Evolutionary conservation across 2,329 filamentous ascomycete species (phyloP).

Genomic region (Aureobasidium uvarum): DNA sequence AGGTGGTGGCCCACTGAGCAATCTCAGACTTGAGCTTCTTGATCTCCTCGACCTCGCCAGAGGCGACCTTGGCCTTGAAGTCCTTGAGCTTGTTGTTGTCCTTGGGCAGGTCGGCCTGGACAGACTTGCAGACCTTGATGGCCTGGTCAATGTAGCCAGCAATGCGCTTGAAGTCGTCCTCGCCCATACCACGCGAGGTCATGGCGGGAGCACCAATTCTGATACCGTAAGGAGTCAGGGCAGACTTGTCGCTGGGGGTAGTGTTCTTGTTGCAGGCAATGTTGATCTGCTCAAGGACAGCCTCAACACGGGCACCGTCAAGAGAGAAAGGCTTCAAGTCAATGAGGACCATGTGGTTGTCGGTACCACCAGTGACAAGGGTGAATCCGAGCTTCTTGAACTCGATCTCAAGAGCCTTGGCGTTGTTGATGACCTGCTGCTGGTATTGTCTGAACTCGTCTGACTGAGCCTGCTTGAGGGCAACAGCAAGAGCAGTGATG

Average conservation of each 20-base stretch:
- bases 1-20: conserved; percentile 76
- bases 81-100: conserved; percentile 99
- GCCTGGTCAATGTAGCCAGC: conserved; percentile 83
- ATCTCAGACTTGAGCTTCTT: conserved; percentile 86
- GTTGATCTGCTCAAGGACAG: conserved; percentile 95
- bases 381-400: conserved; percentile 79
- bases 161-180: conserved; percentile 88
- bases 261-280: conserved; percentile 99
- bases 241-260: conserved; percentile 95
- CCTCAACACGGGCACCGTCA: conserved; percentile 92
- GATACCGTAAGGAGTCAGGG: conserved; percentile 89
- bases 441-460: conserved; percentile 93
- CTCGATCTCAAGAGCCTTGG: conserved; percentile 80
- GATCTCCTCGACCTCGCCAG: conserved; percentile 77
- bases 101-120: conserved; percentile 84
- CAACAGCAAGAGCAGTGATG: conserved; percentile 91
- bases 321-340: conserved; percentile 87
- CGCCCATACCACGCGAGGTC: conserved; percentile 91
- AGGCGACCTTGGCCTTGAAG: conserved; percentile 89
- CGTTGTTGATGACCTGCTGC: conserved; percentile 82
- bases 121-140: conserved; percentile 86
- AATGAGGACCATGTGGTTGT: conserved; percentile 92
- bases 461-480: conserved; percentile 86
- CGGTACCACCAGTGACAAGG: conserved; percentile 89
- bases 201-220: conserved; percentile 97